A percentile compares a stretch with the other conserved stretches of the same genome.
These are phyloP conservation scores for Pezicula carpinea DNA, from an alignment of 2,329 filamentous ascomycete genomes.

Conservation along the genomic window DNA sequence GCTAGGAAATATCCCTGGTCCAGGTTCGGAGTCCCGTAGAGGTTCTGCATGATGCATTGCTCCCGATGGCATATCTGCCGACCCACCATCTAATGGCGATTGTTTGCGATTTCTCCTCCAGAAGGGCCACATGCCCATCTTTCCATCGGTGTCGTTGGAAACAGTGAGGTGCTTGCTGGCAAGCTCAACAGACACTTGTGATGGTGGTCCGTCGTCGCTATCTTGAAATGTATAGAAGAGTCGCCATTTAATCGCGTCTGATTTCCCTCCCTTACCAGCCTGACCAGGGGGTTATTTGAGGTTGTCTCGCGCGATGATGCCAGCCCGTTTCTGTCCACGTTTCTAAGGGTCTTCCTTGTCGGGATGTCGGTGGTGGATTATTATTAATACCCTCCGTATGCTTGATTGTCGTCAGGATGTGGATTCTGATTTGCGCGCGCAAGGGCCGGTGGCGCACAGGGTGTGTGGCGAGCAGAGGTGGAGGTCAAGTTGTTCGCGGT, in stretches of 20 bases:
- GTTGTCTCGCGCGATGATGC: background rate
- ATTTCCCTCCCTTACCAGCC: too few relatives aligned
- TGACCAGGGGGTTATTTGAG: background rate
- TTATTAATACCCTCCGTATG: too few relatives aligned
- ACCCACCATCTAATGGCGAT: slow-evolving; percentile 37
- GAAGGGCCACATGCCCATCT: slow-evolving; percentile 82
- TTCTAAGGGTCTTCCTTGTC: slow-evolving; percentile 1
- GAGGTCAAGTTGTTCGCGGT: too few relatives aligned
- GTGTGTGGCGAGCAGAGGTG: too few relatives aligned
- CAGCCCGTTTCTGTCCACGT: background rate
- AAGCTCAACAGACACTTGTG: background rate
- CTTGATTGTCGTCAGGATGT: too few relatives aligned
- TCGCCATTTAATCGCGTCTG: background rate
- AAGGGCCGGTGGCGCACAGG: too few relatives aligned
- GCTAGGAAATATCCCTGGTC: slow-evolving; percentile 25
- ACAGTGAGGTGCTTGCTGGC: slow-evolving; percentile 1
- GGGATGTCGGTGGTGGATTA: background rate
- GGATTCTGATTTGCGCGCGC: too few relatives aligned
- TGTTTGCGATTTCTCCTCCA: slow-evolving; percentile 64
- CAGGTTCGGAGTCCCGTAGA: slow-evolving; percentile 23
- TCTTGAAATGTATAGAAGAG: background rate
- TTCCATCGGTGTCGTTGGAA: slow-evolving; percentile 22
- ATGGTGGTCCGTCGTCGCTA: background rate
- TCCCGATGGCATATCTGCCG: slow-evolving; percentile 47
- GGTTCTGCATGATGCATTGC: slow-evolving; percentile 31